phyloP scores from a whole-genome alignment of 2,329 filamentous ascomycete genomes.

The Phialophora macrospora region DNA sequence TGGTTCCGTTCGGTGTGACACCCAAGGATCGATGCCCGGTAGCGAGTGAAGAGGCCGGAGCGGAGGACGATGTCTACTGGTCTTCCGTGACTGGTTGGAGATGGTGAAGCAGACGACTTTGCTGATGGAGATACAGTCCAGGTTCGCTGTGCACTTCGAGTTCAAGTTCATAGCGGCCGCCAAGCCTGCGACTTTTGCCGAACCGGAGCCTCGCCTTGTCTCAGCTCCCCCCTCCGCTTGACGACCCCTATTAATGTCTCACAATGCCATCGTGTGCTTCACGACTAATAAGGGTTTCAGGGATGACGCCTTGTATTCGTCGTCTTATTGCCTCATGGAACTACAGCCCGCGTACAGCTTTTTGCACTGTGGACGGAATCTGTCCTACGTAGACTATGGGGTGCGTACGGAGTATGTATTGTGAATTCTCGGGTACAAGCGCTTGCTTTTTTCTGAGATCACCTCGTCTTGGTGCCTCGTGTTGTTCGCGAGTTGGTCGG shows the following conservation, averaged over 20 bases:
- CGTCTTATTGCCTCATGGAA: background rate
- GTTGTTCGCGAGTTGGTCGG: conserved; percentile 14
- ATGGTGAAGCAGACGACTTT: conserved; percentile 9
- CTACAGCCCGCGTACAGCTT: background rate
- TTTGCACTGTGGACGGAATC: background rate
- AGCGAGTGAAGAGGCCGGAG: background rate
- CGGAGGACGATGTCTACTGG: background rate
- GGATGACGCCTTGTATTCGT: conserved; percentile 1
- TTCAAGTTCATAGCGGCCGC: conserved; percentile 8
- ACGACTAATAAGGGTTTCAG: background rate
- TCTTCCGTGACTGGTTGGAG: background rate
- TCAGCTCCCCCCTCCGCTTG: background rate
- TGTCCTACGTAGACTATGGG: background rate
- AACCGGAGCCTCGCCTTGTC: conserved; percentile 13
- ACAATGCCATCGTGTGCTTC: conserved; percentile 3
- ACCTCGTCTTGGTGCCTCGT: conserved; percentile 21
- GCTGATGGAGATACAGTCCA: conserved; percentile 7
- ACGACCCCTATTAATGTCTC: conserved; percentile 11
- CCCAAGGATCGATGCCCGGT: background rate
- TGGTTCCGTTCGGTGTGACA: background rate
- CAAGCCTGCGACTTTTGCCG: conserved; percentile 15
- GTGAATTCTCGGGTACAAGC: background rate
- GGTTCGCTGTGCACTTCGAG: conserved; percentile 13
- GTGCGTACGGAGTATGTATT: background rate
- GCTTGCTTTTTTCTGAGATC: background rate